Percentiles rank a stretch among this genome's conserved stretches.
phyloP scores from a whole-genome alignment of 1,284 basidiomycete species.

The Ustilago xerochloae region DNA sequence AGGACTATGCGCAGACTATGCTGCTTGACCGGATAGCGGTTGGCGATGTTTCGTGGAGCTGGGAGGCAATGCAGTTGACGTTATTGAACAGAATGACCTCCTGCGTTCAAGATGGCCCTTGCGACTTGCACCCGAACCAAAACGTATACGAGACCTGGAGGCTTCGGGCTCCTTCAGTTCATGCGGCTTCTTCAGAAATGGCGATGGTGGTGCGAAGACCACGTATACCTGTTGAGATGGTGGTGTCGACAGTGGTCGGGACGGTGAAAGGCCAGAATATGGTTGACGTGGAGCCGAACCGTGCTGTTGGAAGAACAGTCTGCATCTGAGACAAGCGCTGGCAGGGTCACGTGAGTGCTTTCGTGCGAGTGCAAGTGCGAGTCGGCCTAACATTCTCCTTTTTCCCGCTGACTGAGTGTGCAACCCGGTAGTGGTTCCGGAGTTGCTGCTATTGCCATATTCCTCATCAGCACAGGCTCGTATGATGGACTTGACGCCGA shows the following conservation, averaged over 20 bases:
- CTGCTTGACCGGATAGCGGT: no score
- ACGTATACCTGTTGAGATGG: not conserved
- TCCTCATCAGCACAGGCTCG: no score
- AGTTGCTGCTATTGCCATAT: not conserved
- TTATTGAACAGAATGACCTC: no score
- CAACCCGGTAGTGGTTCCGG: no score
- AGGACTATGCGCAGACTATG: no score
- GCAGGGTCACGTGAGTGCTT: constrained; percentile 24
- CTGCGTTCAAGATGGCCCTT: no score
- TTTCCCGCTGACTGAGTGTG: not conserved
- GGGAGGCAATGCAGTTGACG: no score
- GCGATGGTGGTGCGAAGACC: not conserved
- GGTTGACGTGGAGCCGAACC: constrained; percentile 39
- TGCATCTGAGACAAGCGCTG: constrained; percentile 23
- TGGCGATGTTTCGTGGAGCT: not conserved
- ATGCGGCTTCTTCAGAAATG: not conserved
- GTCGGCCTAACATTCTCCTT: not conserved
- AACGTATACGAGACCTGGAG: no score
- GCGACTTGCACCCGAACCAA: no score
- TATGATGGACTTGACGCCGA: no score
- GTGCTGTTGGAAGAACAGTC: constrained; percentile 31
- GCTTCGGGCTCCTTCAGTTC: no score
- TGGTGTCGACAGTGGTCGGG: constrained; percentile 8
- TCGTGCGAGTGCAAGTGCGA: no score
- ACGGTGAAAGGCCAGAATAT: constrained; percentile 4